A percentile compares a stretch with the other conserved stretches of the same genome.
These are phyloP conservation scores for Jackrogersella multiformis DNA, from an alignment of 495 filamentous ascomycete species.

Conservation along the genomic window DNA sequence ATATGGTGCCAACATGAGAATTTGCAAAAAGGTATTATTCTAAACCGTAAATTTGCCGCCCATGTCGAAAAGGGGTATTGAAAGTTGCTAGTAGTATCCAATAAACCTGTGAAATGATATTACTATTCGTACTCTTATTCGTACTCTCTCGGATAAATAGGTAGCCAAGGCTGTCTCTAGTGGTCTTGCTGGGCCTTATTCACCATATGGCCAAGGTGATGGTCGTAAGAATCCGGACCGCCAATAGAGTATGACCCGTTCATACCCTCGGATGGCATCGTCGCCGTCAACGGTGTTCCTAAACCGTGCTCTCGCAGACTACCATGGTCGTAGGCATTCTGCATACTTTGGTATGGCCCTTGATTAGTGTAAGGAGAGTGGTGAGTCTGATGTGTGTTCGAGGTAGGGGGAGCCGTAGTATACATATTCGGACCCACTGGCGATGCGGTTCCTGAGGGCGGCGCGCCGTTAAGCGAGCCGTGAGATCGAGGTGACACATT, in stretches of 20 bases:
- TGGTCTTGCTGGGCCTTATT: slow-evolving; percentile 37
- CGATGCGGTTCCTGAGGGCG: slow-evolving; percentile 41
- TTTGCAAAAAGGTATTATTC: slow-evolving; percentile 24
- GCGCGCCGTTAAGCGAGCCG: slow-evolving; percentile 36
- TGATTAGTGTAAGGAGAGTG: slow-evolving; percentile 45
- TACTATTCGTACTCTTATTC: neutral
- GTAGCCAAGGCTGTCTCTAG: slow-evolving; percentile 5
- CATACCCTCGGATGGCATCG: slow-evolving; percentile 43
- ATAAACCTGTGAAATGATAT: neutral
- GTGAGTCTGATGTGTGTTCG: slow-evolving; percentile 43
- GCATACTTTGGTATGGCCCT: slow-evolving; percentile 41
- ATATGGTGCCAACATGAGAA: slow-evolving; percentile 17
- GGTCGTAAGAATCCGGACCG: slow-evolving; percentile 25
- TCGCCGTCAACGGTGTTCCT: slow-evolving; percentile 42
- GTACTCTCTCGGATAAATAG: too few species aligned
- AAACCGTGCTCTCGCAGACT: slow-evolving; percentile 44
- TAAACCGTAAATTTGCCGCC: slow-evolving; percentile 16
- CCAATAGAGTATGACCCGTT: slow-evolving; percentile 41
- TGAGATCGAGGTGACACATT: slow-evolving; percentile 45
- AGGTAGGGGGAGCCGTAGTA: slow-evolving; percentile 44
- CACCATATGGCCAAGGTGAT: slow-evolving; percentile 38
- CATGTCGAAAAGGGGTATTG: slow-evolving; percentile 11
- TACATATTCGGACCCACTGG: slow-evolving; percentile 47
- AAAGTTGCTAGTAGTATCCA: slow-evolving; percentile 5
- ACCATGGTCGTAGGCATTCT: slow-evolving; percentile 45